Base-by-base conservation (phyloP, 2,329 filamentous ascomycete species). In the Parastagonospora avenae region DNA sequence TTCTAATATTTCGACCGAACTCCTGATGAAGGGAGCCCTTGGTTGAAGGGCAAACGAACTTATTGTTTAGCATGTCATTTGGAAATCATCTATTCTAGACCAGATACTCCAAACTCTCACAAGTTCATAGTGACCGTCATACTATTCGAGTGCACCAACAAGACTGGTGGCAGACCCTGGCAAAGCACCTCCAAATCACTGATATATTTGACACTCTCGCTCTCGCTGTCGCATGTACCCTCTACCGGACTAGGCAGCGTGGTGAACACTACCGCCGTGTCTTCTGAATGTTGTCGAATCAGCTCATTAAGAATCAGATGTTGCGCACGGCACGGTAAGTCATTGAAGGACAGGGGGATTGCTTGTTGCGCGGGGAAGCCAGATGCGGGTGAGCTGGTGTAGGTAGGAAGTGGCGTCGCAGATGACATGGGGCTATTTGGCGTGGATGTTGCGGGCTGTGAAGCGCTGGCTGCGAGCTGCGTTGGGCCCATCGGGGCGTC, bases 251-350 rank as follows among this genome's bases (percentile, higher is more conserved):
- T 90, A 1, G 91, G 92, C 33, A 96, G 76, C 19, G 92, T 96
- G 1, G 89, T 95, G 61, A 96, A 87, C 12, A 94, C 74, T 0
- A 95, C 90, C 0, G 90, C 90, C 1, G 91, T 91, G 10, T 71
- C 60, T 12, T 64, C 64, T 5, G 62, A 67, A 8, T 74, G 59
- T 16, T 50, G 49, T 2, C 82, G 79, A 77, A 96, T 92, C 58
- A 95, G 76, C 71, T 96, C 91, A 69, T 96, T 96, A 12, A 96
- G 75, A 27, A 96, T 92, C 31, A 95, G 76, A 71, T 96, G 90
- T 70, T 95, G 91, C 2, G 91, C 91, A 12, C 90, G 85, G 63
- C 88, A 90, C 0, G 91, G 91, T 4, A 96, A 77, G 65, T 95
- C 90, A 63, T 96, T 95, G 78, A 96, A 96, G 2, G 86, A 91